Base-by-base conservation (phyloP, 2,329 filamentous ascomycete genomes). In the Knoxdaviesia proteae region DNA sequence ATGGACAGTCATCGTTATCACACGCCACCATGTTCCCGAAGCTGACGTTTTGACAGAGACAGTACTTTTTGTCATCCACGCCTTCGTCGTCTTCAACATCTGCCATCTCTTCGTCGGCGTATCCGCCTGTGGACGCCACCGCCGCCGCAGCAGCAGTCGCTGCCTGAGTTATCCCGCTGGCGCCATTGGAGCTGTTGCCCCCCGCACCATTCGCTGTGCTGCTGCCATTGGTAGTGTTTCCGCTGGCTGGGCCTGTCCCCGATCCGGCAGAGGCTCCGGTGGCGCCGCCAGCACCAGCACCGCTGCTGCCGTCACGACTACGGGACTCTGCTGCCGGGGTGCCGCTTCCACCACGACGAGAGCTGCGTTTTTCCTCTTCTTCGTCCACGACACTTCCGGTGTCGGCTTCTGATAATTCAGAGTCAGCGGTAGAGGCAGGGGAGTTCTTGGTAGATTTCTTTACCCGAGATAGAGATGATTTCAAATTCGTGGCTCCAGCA, bases 21-120 rank as follows among this genome's bases (percentile, higher is more conserved):
- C 83, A 90, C 32, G 81, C 83, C 48, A 90, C 82, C 83, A 90
- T 90, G 54, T 88, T 80, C 47, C 83, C 83, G 54, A 82, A 86
- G 58, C 80, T 84, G 49, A 87, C 79, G 51, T 80, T 80, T 56
- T 87, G 79, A 58, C 83, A 90, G 32, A 79, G 68, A 60, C 83
- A 90, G 60, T 90, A 90, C 57, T 84, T 82, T 54, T 80, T 78
- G 58, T 86, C 80, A 48, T 79, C 77, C 43, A 75, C 76, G 37
- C 78, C 79, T 44, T 84, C 80, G 41, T 84, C 79, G 33, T 79
- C 76, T 29, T 74, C 67, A 6, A 62, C 68, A 44, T 67, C 68
- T 32, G 69, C 69, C 50, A 73, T 60, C 46, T 60, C 55, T 51
- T 73, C 74, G 50, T 77, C 67, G 42, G 65, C 63, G 33, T 67